Conservation (phyloP, 129 eudicot species). For the Logfia minima region DNA sequence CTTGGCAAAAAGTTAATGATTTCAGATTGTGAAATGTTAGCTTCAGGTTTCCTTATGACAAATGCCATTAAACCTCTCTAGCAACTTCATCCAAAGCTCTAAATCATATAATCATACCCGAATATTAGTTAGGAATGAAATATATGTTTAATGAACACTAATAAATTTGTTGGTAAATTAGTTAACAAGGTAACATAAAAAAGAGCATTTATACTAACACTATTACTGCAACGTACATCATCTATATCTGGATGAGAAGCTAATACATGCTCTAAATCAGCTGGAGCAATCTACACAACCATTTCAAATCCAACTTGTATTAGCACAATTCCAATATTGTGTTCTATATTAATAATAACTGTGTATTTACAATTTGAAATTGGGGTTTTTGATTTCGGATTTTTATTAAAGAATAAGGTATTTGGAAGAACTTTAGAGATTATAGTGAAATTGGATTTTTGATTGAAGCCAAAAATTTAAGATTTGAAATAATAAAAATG, state of each 20-base stretch:
- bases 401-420: no score
- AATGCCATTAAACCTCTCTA: conserved; percentile 81
- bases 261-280: conserved; percentile 72
- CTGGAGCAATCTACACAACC: conserved; percentile 68
- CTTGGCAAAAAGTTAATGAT: conserved; percentile 56
- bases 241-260: conserved; percentile 60
- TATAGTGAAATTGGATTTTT: no score
- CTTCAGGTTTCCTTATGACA: conserved; percentile 44
- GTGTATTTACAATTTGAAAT: no score
- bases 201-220: conserved; percentile 40
- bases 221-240: conserved; percentile 61
- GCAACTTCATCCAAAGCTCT: conserved; percentile 67
- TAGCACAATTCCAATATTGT: background rate
- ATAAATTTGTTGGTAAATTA: no score
- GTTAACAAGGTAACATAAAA: no score
- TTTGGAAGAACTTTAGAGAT: no score
- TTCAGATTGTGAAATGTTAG: conserved; percentile 37
- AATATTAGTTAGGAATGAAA: no score
- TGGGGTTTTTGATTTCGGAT: no score
- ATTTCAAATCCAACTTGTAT: background rate
- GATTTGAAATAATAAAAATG: no score
- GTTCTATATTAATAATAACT: no score
- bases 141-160: background rate
- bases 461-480: no score
- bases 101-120: background rate